Percentiles rank a stretch among this genome's conserved stretches.
These are phyloP conservation scores for Adansonia digitata DNA, from an alignment of 345 rosid species.

Conservation along the genomic window DNA sequence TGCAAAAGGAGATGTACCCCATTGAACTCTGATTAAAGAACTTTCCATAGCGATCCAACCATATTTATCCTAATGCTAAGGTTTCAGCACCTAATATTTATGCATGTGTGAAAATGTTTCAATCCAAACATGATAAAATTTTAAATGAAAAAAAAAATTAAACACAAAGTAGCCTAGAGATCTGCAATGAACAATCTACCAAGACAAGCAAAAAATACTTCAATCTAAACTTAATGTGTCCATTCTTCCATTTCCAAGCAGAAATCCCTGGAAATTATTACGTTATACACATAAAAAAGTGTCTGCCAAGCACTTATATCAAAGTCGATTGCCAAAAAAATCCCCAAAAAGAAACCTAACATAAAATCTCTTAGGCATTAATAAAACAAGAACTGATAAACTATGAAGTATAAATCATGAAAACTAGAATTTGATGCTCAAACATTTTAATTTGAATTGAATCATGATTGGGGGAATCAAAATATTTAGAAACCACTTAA, in stretches of 20 bases:
- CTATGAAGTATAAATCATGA: neutral
- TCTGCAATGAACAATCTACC: neutral
- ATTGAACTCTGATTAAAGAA: neutral
- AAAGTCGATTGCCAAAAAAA: neutral
- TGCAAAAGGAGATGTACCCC: constrained; percentile 34
- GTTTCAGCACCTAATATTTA: constrained; percentile 5
- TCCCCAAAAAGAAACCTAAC: neutral
- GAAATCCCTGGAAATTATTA: constrained; percentile 5
- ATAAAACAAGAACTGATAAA: neutral
- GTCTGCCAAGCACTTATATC: neutral
- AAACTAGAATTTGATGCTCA: neutral
- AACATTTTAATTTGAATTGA: constrained; percentile 4
- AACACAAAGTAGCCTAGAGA: neutral
- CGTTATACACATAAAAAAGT: neutral
- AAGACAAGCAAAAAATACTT: neutral
- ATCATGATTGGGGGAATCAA: neutral
- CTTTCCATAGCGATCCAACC: constrained; percentile 9
- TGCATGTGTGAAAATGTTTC: neutral
- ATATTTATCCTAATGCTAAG: constrained; percentile 1
- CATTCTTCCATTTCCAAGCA: constrained; percentile 7
- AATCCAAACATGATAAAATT: neutral
- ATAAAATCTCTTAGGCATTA: neutral
- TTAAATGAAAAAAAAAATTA: neutral
- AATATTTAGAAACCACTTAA: neutral
- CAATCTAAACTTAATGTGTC: neutral